Conservation (phyloP, 305 asterid species). For the Caryopteris hybrid region DNA sequence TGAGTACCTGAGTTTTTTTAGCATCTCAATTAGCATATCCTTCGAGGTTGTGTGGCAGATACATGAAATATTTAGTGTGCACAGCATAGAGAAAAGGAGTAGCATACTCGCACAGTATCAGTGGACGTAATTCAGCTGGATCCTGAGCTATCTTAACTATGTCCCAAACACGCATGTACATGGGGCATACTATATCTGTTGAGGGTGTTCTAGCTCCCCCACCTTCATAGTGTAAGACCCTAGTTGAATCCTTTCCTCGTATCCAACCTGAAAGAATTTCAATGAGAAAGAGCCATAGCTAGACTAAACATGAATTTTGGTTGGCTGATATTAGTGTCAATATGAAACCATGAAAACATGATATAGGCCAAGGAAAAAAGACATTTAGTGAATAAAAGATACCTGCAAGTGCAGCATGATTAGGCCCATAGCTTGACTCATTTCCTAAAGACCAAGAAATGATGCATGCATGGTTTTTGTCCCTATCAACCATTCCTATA, state of each 20-base stretch:
- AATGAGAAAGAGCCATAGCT: neutral
- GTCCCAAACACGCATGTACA: conserved; percentile 95
- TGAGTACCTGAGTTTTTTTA: conserved; percentile 56
- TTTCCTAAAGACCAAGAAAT: conserved; percentile 96
- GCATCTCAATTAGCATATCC: conserved; percentile 20
- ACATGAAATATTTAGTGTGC: neutral
- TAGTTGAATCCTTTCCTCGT: conserved; percentile 82
- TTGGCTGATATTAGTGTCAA: neutral
- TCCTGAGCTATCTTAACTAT: conserved; percentile 86
- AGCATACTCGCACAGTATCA: conserved; percentile 96
- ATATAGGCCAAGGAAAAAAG: conserved; percentile 12
- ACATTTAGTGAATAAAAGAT: conserved; percentile 9
- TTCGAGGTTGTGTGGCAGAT: conserved; percentile 7
- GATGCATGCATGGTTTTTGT: conserved; percentile 93
- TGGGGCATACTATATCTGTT: conserved; percentile 97
- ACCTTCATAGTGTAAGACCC: conserved; percentile 92
- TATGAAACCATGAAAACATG: neutral
- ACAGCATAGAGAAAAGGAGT: conserved; percentile 17
- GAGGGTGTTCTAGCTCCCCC: conserved; percentile 91
- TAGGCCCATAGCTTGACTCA: conserved; percentile 94
- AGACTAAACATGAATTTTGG: neutral
- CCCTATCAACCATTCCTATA: conserved; percentile 96
- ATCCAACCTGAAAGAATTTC: conserved; percentile 67
- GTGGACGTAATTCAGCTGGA: conserved; percentile 83
- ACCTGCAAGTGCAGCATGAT: conserved; percentile 95